Conservation (phyloP, 805 yeast species). For the Ogataea polymorpha region DNA sequence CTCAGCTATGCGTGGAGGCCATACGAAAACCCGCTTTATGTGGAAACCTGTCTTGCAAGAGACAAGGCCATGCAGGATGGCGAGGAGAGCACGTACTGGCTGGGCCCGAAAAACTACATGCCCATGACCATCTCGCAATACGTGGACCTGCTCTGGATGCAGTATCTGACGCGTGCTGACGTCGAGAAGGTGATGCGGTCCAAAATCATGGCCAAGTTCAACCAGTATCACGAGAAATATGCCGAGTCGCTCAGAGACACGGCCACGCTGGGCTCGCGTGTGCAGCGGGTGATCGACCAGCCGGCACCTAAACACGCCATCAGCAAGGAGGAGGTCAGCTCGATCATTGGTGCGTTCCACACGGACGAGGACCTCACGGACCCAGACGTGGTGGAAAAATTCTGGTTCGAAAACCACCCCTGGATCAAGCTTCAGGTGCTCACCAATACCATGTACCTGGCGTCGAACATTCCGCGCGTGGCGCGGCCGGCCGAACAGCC, state of each 20-base stretch:
- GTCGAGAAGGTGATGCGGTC: conserved; percentile 17
- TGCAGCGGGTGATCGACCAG: conserved; percentile 9
- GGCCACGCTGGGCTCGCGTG: conserved; percentile 11
- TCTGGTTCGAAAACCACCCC: conserved; percentile 22
- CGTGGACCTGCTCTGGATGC: conserved; percentile 24
- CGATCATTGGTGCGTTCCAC: conserved; percentile 10
- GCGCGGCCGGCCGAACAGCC: conserved; percentile 1
- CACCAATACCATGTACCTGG: conserved; percentile 18
- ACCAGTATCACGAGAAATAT: conserved; percentile 1
- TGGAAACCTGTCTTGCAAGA: conserved; percentile 28
- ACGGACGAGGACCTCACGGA: conserved; percentile 13
- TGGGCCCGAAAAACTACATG: conserved; percentile 44
- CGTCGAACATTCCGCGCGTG: conserved; percentile 15
- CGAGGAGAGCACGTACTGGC: conserved; percentile 44
- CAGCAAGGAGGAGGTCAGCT: conserved; percentile 15
- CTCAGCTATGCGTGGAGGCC: conserved; percentile 13
- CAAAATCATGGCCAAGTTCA: conserved; percentile 10
- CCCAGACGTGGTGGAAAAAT: conserved; percentile 9
- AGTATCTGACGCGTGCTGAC: conserved; percentile 18
- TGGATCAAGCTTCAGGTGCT: conserved; percentile 18
- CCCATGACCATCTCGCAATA: conserved; percentile 40
- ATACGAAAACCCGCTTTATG: conserved; percentile 25
- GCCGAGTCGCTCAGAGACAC: not conserved
- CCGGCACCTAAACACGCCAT: conserved; percentile 10
- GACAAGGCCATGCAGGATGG: conserved; percentile 34